Conservation (phyloP, 208 protist species). For the Crithidia thermophila region DNA sequence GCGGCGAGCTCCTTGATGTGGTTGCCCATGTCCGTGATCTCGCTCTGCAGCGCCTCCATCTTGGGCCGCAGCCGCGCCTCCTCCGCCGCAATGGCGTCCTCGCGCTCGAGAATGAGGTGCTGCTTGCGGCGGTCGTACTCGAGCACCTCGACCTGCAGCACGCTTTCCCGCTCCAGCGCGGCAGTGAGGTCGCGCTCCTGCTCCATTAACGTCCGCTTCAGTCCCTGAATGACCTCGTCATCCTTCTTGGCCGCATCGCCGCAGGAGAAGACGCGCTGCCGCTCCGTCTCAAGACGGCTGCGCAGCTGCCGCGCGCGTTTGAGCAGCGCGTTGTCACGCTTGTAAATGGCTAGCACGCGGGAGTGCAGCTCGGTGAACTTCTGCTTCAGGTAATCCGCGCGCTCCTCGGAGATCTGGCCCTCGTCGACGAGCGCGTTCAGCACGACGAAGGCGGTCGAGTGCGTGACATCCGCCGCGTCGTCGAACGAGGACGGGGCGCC, state of each 20-base stretch:
- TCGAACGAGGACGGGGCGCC: slow-evolving; percentile 29
- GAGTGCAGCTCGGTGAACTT: slow-evolving; percentile 89
- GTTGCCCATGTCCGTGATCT: slow-evolving; percentile 74
- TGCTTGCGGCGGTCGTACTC: slow-evolving; percentile 92
- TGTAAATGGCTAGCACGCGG: slow-evolving; percentile 88
- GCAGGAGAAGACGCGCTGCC: slow-evolving; percentile 63
- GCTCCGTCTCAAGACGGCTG: slow-evolving; percentile 80
- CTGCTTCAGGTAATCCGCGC: slow-evolving; percentile 83
- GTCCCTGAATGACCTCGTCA: slow-evolving; percentile 82
- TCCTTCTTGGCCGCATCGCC: slow-evolving; percentile 78
- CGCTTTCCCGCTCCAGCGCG: slow-evolving; percentile 88
- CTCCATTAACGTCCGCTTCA: slow-evolving; percentile 78
- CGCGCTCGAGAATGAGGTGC: slow-evolving; percentile 83
- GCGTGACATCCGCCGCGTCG: slow-evolving; percentile 84
- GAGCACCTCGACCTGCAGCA: slow-evolving; percentile 91
- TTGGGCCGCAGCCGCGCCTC: slow-evolving; percentile 85
- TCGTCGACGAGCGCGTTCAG: slow-evolving; percentile 89
- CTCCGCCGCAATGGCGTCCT: slow-evolving; percentile 89
- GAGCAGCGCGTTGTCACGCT: slow-evolving; percentile 87
- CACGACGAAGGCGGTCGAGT: slow-evolving; percentile 83
- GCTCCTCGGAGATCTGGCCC: slow-evolving; percentile 84
- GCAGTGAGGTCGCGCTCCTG: slow-evolving; percentile 78
- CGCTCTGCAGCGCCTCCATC: slow-evolving; percentile 73
- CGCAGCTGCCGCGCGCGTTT: slow-evolving; percentile 85
- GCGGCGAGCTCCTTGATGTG: slow-evolving; percentile 73